A percentile compares a stretch with the other conserved stretches of the same genome.
Evolutionary conservation across 2,329 filamentous ascomycete genomes (phyloP).

Genomic region (Biscogniauxia mediterranea): DNA sequence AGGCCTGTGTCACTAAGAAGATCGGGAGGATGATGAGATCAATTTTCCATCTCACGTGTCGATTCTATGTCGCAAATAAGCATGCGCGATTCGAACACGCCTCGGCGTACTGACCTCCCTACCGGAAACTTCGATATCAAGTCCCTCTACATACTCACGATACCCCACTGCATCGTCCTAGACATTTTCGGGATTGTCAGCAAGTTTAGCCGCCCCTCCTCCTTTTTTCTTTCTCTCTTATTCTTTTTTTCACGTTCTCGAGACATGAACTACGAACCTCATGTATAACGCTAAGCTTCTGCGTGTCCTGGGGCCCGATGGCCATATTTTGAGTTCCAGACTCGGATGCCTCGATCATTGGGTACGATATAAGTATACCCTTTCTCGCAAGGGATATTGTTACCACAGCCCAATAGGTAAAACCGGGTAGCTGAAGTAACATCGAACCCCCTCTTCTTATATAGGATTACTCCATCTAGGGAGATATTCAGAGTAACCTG

Average conservation of each 20-base stretch:
- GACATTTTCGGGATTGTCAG: background rate
- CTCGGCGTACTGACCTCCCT: constrained; percentile 12
- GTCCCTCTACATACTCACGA: constrained; percentile 17
- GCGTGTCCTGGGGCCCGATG: no score
- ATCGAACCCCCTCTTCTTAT: background rate
- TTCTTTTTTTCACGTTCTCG: no score
- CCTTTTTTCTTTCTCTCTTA: no score
- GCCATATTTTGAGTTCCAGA: no score
- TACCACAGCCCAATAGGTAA: background rate
- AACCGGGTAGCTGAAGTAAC: background rate
- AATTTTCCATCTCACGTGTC: constrained; percentile 30
- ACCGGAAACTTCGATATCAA: constrained; percentile 17
- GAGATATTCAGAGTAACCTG: background rate
- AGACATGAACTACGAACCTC: no score
- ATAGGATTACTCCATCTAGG: background rate
- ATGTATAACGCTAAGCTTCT: no score
- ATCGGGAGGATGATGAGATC: constrained; percentile 32
- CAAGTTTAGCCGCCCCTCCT: no score
- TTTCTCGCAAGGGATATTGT: background rate
- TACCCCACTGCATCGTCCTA: constrained; percentile 20
- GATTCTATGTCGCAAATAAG: constrained; percentile 3
- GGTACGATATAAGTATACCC: no score
- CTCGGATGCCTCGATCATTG: no score
- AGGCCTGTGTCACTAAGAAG: constrained; percentile 31
- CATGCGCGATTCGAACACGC: background rate